Evolutionary conservation across 805 yeast species (phyloP).

Genomic region (Schizosaccharomyces osmophilus): DNA sequence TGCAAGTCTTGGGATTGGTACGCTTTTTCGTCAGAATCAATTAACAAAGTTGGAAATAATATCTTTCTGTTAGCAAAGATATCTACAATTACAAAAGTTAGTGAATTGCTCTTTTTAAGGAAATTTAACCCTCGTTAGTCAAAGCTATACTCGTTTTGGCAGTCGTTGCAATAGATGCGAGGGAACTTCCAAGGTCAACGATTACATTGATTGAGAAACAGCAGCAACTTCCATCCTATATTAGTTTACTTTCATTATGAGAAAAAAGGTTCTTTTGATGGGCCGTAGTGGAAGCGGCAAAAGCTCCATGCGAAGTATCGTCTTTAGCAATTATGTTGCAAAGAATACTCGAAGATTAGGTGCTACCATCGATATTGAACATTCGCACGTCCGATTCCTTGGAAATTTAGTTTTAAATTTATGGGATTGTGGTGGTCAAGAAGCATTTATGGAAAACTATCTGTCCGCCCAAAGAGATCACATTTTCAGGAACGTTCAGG

Average conservation of each 20-base stretch:
- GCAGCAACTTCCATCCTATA: too few species aligned
- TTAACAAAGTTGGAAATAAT: too few species aligned
- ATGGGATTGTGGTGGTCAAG: conserved; percentile 97
- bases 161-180: too few species aligned
- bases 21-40: too few species aligned
- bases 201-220: too few species aligned
- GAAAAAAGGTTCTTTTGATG: conserved; percentile 18
- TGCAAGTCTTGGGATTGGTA: too few species aligned
- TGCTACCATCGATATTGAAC: conserved; percentile 96
- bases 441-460: conserved; percentile 85
- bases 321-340: conserved; percentile 86
- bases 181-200: too few species aligned
- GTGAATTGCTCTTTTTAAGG: too few species aligned
- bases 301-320: conserved; percentile 89
- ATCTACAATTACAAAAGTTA: too few species aligned
- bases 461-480: conserved; percentile 72
- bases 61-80: too few species aligned
- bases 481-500: conserved; percentile 86
- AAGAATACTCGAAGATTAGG: conserved; percentile 87
- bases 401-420: conserved; percentile 87
- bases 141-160: too few species aligned
- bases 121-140: too few species aligned
- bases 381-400: conserved; percentile 71
- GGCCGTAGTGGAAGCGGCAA: conserved; percentile 96
- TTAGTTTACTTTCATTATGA: neutral